Percentiles rank a stretch among this genome's conserved stretches.
Conservation (phyloP, 805 yeast species). For the Candida maltosa region DNA sequence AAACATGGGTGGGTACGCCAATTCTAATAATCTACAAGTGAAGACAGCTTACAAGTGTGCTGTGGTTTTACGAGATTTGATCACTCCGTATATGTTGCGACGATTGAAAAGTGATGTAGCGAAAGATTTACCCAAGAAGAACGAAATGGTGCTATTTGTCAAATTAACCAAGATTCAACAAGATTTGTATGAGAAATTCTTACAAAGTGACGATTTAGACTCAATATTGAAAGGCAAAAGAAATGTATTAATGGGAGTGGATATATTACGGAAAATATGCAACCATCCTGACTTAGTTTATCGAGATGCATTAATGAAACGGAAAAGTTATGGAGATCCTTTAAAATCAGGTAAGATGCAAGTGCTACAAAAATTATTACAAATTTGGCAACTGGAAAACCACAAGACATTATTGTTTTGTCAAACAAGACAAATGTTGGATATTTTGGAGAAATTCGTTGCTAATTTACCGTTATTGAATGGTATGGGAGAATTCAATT, state of each 20-base stretch:
- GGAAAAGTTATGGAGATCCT: constrained; percentile 52
- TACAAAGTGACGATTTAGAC: constrained; percentile 70
- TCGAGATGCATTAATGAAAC: constrained; percentile 33
- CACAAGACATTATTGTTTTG: constrained; percentile 84
- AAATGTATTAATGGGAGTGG: constrained; percentile 86
- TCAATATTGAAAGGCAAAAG: constrained; percentile 73
- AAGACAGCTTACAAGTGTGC: constrained; percentile 97
- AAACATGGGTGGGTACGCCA: constrained; percentile 96
- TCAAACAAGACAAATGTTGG: constrained; percentile 92
- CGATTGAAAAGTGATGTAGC: constrained; percentile 94
- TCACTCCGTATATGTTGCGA: constrained; percentile 84
- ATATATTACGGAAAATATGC: constrained; percentile 84
- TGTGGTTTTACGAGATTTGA: constrained; percentile 78
- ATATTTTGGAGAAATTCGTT: constrained; percentile 73
- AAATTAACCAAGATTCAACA: constrained; percentile 76
- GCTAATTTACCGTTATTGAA: constrained; percentile 23
- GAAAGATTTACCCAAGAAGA: constrained; percentile 86
- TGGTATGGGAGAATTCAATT: constrained; percentile 24
- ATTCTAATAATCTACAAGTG: constrained; percentile 92
- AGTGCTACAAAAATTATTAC: constrained; percentile 72
- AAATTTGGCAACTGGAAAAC: constrained; percentile 72
- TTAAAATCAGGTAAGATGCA: constrained; percentile 83
- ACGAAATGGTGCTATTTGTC: constrained; percentile 92
- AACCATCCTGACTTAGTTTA: constrained; percentile 89
- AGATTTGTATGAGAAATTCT: constrained; percentile 66